A percentile compares a stretch with the other conserved stretches of the same genome.
Conservation (phyloP, 2,329 filamentous ascomycete genomes). For the Diaporthe sp. region DNA sequence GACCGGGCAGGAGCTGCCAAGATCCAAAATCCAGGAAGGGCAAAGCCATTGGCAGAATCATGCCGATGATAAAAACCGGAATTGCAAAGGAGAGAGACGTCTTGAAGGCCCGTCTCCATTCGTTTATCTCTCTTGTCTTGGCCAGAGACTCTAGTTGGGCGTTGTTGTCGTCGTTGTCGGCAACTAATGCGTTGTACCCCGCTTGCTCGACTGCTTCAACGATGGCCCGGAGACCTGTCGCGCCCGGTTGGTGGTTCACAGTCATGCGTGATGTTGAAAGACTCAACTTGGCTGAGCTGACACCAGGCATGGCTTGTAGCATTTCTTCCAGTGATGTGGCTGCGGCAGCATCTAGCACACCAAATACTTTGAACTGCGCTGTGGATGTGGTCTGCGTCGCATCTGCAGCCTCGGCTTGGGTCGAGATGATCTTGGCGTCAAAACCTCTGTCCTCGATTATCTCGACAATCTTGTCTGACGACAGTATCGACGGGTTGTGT, state of each 20-base stretch:
- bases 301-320: slow-evolving; percentile 76
- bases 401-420: slow-evolving; percentile 71
- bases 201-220: slow-evolving; percentile 86
- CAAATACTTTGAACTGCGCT: slow-evolving; percentile 87
- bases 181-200: slow-evolving; percentile 90
- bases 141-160: slow-evolving; percentile 95
- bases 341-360: slow-evolving; percentile 78
- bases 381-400: slow-evolving; percentile 70
- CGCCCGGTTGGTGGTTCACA: slow-evolving; percentile 78
- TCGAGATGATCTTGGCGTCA: slow-evolving; percentile 86
- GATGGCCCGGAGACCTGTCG: slow-evolving; percentile 84
- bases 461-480: slow-evolving; percentile 81
- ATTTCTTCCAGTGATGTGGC: slow-evolving; percentile 79
- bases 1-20: slow-evolving; percentile 75
- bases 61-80: slow-evolving; percentile 92
- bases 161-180: slow-evolving; percentile 95
- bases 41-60: slow-evolving; percentile 91
- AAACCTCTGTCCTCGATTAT: slow-evolving; percentile 93
- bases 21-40: slow-evolving; percentile 83
- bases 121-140: slow-evolving; percentile 95
- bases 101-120: slow-evolving; percentile 88
- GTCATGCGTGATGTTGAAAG: slow-evolving; percentile 81
- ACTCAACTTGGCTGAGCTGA: slow-evolving; percentile 81
- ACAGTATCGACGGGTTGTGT: slow-evolving; percentile 81
- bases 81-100: slow-evolving; percentile 85